Conservation (phyloP, 148 eudicot species). For the Cornus kousa region DNA sequence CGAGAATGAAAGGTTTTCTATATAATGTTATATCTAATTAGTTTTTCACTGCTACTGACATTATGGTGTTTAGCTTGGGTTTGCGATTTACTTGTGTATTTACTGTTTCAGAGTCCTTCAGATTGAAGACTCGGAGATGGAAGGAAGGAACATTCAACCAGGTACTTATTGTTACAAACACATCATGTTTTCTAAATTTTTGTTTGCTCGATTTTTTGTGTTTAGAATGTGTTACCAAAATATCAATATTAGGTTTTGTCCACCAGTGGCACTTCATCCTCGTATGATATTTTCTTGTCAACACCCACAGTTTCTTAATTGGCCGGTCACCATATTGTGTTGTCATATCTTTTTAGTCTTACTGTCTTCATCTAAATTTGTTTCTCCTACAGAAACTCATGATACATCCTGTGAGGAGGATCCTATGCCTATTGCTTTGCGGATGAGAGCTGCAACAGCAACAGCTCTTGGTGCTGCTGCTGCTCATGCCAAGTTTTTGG, state of each 20-base stretch:
- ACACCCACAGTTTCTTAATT: not conserved
- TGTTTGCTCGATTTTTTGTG: not conserved
- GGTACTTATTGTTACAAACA: conserved; percentile 24
- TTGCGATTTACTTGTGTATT: conserved; percentile 5
- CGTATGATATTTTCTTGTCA: not conserved
- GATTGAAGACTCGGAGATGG: conserved; percentile 43
- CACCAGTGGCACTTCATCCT: not conserved
- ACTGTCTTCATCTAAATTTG: not conserved
- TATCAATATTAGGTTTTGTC: not conserved
- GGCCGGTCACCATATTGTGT: not conserved
- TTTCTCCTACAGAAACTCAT: conserved; percentile 42
- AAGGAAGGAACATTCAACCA: conserved; percentile 30
- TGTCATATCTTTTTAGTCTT: not conserved
- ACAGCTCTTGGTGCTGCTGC: conserved; percentile 95
- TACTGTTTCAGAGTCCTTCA: conserved; percentile 38
- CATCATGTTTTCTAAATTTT: not conserved
- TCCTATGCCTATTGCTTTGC: conserved; percentile 56
- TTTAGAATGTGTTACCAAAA: not conserved
- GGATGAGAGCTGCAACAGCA: conserved; percentile 79
- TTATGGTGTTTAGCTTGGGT: not conserved
- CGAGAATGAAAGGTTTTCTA: conserved; percentile 46
- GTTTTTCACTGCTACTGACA: conserved; percentile 4
- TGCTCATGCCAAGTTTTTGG: conserved; percentile 87
- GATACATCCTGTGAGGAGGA: conserved; percentile 33
- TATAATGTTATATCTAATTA: not conserved